A percentile compares a stretch with the other conserved stretches of the same genome.
Conservation (phyloP, 306 rosid species). For the Alnus glutinosa region DNA sequence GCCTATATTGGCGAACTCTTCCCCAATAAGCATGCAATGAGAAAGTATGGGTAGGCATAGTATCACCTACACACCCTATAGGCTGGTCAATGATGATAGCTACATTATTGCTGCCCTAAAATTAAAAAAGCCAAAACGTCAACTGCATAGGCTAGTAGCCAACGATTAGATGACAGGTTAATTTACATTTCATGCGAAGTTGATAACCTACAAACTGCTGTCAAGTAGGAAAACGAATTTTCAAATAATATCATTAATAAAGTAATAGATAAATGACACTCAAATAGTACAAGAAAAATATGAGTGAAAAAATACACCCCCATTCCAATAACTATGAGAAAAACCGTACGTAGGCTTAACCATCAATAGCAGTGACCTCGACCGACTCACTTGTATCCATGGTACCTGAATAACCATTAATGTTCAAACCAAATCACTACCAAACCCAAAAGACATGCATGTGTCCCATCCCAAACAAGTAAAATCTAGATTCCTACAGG, state of each 20-base stretch:
- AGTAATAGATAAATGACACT: conserved; percentile 10
- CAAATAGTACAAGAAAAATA: neutral
- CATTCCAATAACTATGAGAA: conserved; percentile 84
- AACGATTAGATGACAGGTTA: no score
- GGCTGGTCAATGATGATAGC: neutral
- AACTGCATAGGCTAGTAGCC: neutral
- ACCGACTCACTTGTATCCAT: conserved; percentile 92
- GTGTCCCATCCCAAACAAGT: neutral
- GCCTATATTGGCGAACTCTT: neutral
- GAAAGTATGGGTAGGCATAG: neutral
- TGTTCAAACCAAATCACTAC: conserved; percentile 25
- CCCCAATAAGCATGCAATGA: neutral
- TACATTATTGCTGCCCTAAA: neutral
- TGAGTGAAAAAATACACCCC: conserved; percentile 60
- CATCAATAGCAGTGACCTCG: conserved; percentile 72
- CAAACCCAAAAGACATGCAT: conserved; percentile 3
- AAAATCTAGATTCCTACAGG: neutral
- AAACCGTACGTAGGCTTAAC: conserved; percentile 69
- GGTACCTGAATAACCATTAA: conserved; percentile 70
- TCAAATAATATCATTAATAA: conserved; percentile 10
- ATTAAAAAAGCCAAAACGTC: neutral
- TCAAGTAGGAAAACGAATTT: neutral
- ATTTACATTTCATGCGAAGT: neutral
- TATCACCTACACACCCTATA: neutral
- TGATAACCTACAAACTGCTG: neutral